These are phyloP conservation scores for Onygenales sp. DNA, from an alignment of 2,329 filamentous ascomycete genomes.

Conservation along the genomic window DNA sequence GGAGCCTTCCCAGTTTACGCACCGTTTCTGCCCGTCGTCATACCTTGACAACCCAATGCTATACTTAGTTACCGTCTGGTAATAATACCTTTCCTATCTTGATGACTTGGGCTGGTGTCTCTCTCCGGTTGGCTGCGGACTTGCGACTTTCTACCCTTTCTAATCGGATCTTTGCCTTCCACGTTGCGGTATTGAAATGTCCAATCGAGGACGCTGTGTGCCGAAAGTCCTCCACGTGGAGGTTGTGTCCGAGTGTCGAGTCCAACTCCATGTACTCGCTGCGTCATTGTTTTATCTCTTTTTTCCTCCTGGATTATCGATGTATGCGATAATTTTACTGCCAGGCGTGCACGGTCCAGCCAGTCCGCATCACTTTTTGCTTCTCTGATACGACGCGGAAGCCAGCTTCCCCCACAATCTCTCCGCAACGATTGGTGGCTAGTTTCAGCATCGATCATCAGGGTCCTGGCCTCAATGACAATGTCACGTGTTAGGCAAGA, in stretches of 20 bases:
- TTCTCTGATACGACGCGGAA: neutral
- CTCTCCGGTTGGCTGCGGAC: neutral
- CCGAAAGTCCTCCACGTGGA: conserved; percentile 1
- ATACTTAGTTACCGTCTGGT: neutral
- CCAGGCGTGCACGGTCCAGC: neutral
- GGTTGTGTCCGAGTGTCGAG: neutral
- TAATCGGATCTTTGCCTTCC: neutral
- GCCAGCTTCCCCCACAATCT: neutral
- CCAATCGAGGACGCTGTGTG: conserved; percentile 1
- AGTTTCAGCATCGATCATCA: neutral
- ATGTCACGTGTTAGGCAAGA: conserved; percentile 2
- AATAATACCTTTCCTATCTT: neutral
- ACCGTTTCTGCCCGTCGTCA: neutral
- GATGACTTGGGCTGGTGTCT: neutral
- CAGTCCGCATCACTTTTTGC: neutral
- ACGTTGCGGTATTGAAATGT: neutral
- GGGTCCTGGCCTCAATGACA: conserved; percentile 1
- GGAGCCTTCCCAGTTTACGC: neutral
- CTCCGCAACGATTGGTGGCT: neutral
- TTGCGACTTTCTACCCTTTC: neutral
- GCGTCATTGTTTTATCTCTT: neutral
- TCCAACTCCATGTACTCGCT: neutral
- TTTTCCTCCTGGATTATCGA: neutral
- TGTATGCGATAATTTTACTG: neutral
- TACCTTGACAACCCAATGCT: neutral